These are phyloP conservation scores for Saturnispora mendoncae DNA, from an alignment of 805 yeast species.

Conservation along the genomic window DNA sequence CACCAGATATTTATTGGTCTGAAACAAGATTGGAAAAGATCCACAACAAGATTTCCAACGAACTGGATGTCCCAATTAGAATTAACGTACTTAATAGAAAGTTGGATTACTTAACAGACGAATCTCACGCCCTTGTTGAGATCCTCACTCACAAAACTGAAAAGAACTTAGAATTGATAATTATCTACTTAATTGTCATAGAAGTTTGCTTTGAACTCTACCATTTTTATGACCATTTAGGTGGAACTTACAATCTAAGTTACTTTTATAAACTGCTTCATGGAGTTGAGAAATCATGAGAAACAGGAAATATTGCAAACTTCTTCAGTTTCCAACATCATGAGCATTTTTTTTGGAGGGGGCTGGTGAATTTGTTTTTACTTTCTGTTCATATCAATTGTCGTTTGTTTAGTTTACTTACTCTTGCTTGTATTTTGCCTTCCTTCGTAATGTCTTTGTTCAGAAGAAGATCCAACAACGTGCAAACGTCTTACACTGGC, in stretches of 20 bases:
- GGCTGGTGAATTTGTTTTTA: neutral
- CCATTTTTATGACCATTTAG: conserved; percentile 56
- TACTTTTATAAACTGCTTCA: conserved; percentile 10
- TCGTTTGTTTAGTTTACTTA: too few species aligned
- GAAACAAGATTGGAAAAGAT: conserved; percentile 78
- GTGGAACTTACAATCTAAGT: conserved; percentile 16
- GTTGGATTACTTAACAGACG: conserved; percentile 85
- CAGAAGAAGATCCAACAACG: conserved; percentile 3
- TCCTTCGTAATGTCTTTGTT: conserved; percentile 1
- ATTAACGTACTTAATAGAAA: conserved; percentile 74
- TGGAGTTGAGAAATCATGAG: conserved; percentile 1
- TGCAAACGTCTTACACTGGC: conserved; percentile 15
- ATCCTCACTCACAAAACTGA: conserved; percentile 71
- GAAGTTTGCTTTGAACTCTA: conserved; percentile 77
- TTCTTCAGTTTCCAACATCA: too few species aligned
- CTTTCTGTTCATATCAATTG: too few species aligned
- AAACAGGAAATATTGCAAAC: too few species aligned
- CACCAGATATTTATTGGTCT: conserved; percentile 90
- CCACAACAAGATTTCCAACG: conserved; percentile 60
- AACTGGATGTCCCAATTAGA: conserved; percentile 68
- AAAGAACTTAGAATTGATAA: conserved; percentile 78
- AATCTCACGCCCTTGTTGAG: conserved; percentile 66
- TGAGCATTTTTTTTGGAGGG: too few species aligned
- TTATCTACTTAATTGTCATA: conserved; percentile 70
- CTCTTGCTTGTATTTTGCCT: too few species aligned